Evolutionary conservation across 139 green algal genomes (phyloP), one percentile per base, ranked within the genome.

Genomic region (Tetradesmus lagerheimii): DNA sequence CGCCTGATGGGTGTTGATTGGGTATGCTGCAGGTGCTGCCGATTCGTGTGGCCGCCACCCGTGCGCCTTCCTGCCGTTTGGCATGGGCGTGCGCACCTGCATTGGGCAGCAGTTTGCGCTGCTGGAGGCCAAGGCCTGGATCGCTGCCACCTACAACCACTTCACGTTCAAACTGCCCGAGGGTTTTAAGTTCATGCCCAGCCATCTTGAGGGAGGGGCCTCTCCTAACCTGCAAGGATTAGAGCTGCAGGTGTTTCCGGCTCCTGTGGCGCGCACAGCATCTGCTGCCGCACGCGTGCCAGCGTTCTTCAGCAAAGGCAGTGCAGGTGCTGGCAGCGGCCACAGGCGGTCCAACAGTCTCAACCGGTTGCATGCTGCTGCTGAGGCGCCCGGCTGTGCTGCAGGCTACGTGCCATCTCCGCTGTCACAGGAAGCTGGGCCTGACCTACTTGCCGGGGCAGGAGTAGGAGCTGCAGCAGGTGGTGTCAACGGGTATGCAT

Each of bases 21-120:
- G n/a, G n/a, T n/a, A n/a, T n/a, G 45, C 45, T 12, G 45, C 45
- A 31, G 81, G 50, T 27, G 53, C 81, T 2, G 50, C 53, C 1
- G 50, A 76, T 12, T 37, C 50, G 18, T 38, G 4, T 71, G 50
- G 81, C 29, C 31, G 81, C n/a, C 81, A 76, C 41, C 67, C 67
- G 20, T 38, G 41, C 57, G 83, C 50, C 71, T 85, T 71, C 79
- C 71, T 50, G n/a, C 79, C 79, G 14, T 85, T 85, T 74, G 79
- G 79, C 25, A 50, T 85, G 43, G 79, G 79, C 8, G 41, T 81
- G 39, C 67, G 80, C 41, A 41, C 85, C 15, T 92, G 90, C 67
- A 62, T 87, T 8, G 90, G 90, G 8, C 31, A 66, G 31, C 85
- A 85, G 41, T 89, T 92, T 89, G 83, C 83, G 4, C 64, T 89